These are phyloP conservation scores for Lactuca saligna DNA, from an alignment of 129 eudicot species.

Conservation along the genomic window DNA sequence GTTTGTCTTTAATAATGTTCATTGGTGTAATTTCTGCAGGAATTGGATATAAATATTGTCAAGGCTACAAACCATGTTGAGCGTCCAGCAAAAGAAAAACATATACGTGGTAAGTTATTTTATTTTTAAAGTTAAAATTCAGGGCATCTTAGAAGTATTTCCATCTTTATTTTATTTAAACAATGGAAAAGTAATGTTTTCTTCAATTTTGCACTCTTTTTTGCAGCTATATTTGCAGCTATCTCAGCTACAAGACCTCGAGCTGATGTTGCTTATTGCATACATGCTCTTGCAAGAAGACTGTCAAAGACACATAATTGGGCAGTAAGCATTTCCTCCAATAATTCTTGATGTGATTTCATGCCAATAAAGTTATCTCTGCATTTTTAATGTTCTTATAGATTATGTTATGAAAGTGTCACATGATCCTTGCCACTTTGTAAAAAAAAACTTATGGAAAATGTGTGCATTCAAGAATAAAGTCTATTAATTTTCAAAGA, in stretches of 20 bases:
- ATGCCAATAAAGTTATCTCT: slow-evolving; percentile 2
- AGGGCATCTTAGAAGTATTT: slow-evolving; percentile 1
- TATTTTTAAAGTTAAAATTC: not conserved
- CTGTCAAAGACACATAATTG: slow-evolving; percentile 89
- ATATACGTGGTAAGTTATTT: slow-evolving; percentile 69
- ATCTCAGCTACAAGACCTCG: slow-evolving; percentile 93
- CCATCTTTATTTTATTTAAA: not conserved
- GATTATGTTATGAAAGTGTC: too few species aligned
- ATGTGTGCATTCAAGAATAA: too few species aligned
- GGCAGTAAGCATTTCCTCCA: slow-evolving; percentile 65
- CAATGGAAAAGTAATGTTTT: slow-evolving; percentile 22
- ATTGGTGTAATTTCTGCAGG: slow-evolving; percentile 41
- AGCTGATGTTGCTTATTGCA: slow-evolving; percentile 98
- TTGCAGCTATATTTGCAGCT: slow-evolving; percentile 85
- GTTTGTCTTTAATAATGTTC: slow-evolving; percentile 1
- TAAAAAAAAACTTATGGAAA: too few species aligned
- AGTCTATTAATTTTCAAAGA: too few species aligned
- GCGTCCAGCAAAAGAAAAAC: slow-evolving; percentile 91
- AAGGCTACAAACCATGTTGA: slow-evolving; percentile 98
- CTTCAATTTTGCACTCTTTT: not conserved
- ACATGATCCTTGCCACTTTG: too few species aligned
- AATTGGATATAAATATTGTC: slow-evolving; percentile 87
- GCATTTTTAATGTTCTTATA: too few species aligned
- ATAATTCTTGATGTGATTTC: slow-evolving; percentile 12
- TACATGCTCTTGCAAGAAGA: slow-evolving; percentile 96